Base-by-base conservation (phyloP, 2,329 filamentous ascomycete species). In the Aspergillus pseudoviridinutans region DNA sequence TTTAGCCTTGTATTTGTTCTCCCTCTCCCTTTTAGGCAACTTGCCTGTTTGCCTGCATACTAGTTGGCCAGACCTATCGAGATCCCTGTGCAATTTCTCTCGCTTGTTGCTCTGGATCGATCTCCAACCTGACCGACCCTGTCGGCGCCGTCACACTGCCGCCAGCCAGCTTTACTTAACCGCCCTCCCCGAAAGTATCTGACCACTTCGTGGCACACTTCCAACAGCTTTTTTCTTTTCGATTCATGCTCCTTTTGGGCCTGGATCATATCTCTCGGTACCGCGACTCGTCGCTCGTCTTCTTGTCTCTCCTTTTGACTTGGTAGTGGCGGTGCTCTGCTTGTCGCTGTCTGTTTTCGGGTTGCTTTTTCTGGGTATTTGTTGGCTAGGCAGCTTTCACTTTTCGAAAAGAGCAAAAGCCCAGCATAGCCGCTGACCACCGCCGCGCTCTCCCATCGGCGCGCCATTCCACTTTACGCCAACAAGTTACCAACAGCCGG, bases 1-100 rank as follows among this genome's bases (percentile, higher is more conserved):
- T 49, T 44, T 24, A 49, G 50, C 49, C 35, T 41, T 47, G 53
- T 53, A 41, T 79, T 80, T 76, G 57, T 60, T 59, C 54, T 54
- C 55, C 44, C 53, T 59, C 53, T 58, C 44, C 56, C 50, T 55
- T 63, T 65, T 63, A 58, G 63, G 58, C 60, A 62, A 60, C 63
- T 61, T 65, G 59, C 64, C 57, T 64, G 55, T 60, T 61, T 64
- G 57, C 49, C 50, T 62, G 54, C 56, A 42, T 58, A 56, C 59
- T 65, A 63, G 58, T 56, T 53, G 56, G 51, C 57, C 54, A 59
- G 57, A 50, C 54, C 55, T 56, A 47, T 56, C 46, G 46, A 58
- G 27, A 58, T 57, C 61, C 62, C 58, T 54, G 59, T 63, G 61
- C 60, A 63, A 58, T 64, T 64, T 61, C 62, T 56, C 59, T 66